A percentile compares a stretch with the other conserved stretches of the same genome.
These are phyloP conservation scores for Yarrowia keelungensis DNA, from an alignment of 805 yeast genomes.

Conservation along the genomic window DNA sequence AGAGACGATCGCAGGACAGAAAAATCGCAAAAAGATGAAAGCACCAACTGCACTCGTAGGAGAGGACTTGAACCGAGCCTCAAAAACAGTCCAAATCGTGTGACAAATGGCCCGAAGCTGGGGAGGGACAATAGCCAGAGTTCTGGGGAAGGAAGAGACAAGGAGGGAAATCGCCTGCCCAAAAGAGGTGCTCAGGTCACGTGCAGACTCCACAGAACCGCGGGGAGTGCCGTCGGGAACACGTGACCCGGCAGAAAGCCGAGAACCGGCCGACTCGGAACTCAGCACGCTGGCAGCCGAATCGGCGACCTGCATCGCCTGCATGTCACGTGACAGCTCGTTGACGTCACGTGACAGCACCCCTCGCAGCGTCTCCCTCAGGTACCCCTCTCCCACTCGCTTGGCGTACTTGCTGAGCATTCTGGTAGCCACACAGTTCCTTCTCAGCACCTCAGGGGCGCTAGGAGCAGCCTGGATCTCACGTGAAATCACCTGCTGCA, in stretches of 20 bases:
- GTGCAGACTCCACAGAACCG: background rate
- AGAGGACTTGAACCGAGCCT: constrained; percentile 63
- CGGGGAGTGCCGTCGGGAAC: background rate
- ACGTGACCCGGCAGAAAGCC: background rate
- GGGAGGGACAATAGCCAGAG: constrained; percentile 50
- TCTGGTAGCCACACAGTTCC: constrained; percentile 84
- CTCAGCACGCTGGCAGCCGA: no score
- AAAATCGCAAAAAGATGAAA: constrained; percentile 72
- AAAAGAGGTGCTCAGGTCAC: constrained; percentile 43
- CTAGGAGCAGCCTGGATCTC: constrained; percentile 68
- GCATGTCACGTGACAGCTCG: background rate
- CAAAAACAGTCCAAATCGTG: constrained; percentile 64
- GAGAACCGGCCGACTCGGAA: background rate
- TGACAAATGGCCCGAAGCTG: constrained; percentile 60
- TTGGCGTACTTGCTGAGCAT: constrained; percentile 74
- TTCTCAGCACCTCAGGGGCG: constrained; percentile 75
- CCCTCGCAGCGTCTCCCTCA: constrained; percentile 61
- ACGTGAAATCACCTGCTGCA: constrained; percentile 61
- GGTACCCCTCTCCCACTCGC: constrained; percentile 67
- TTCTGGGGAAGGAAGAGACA: constrained; percentile 61
- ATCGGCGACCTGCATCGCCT: no score
- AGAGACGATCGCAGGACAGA: constrained; percentile 83
- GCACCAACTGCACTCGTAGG: constrained; percentile 80
- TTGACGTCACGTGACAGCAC: constrained; percentile 51
- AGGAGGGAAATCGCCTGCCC: background rate